phyloP scores from a whole-genome alignment of 768 basidiomycete species.

The Mycena polygramma region DNA sequence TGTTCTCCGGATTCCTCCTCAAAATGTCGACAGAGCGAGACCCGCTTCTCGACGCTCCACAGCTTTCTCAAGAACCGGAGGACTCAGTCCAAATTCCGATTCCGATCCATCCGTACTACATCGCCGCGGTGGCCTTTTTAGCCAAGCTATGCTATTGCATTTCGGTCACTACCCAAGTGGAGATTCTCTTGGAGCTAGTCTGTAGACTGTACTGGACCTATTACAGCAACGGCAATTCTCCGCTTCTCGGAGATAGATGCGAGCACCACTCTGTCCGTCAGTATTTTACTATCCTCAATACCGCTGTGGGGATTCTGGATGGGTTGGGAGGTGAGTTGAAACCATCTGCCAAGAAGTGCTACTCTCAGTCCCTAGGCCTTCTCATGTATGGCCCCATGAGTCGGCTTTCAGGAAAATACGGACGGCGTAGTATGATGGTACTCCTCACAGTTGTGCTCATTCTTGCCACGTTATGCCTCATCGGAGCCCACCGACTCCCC shows the following conservation, averaged over 20 bases:
- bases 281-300: constrained; percentile 7
- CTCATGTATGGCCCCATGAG: constrained; percentile 16
- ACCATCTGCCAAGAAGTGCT: too few relatives aligned
- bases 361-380: not conserved
- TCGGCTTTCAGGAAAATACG: constrained; percentile 14
- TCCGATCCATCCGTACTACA: constrained; percentile 6
- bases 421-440: constrained; percentile 11
- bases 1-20: too few relatives aligned
- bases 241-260: constrained; percentile 10
- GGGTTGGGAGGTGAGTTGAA: not conserved
- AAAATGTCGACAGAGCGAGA: constrained; percentile 8
- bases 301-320: constrained; percentile 8
- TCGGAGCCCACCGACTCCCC: constrained; percentile 12
- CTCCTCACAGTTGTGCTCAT: constrained; percentile 10
- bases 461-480: constrained; percentile 7
- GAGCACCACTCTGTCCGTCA: constrained; percentile 7
- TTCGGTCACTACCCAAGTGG: constrained; percentile 7
- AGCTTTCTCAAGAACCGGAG: not conserved
- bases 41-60: not conserved
- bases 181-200: constrained; percentile 15
- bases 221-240: not conserved
- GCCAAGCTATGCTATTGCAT: constrained; percentile 8
- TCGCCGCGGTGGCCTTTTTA: constrained; percentile 1
- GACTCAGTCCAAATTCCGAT: not conserved
- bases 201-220: constrained; percentile 14